Evolutionary conservation across 768 basidiomycete species (phyloP).

Genomic region (Coprinopsis cinerea): DNA sequence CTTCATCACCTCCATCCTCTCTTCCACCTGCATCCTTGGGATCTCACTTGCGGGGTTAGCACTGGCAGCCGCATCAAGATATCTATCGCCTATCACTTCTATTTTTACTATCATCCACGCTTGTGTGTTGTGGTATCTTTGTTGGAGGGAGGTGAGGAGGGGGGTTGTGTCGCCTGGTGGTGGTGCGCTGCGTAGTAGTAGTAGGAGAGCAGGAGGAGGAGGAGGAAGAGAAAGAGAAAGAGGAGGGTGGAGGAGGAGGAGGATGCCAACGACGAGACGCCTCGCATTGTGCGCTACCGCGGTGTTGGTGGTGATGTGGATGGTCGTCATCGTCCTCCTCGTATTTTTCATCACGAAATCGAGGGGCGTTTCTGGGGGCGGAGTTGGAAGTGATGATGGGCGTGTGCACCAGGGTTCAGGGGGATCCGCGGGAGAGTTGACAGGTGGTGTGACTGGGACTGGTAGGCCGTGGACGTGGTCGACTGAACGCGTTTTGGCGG

Average conservation of each 20-base stretch:
- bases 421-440: no score
- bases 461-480: no score
- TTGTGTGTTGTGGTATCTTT: neutral
- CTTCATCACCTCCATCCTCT: conserved; percentile 7
- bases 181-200: no score
- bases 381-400: neutral
- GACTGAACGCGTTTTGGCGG: neutral
- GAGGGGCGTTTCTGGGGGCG: neutral
- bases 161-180: neutral
- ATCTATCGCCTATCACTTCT: conserved; percentile 1
- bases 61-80: neutral
- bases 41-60: conserved; percentile 6
- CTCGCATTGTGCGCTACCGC: neutral
- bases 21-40: conserved; percentile 1
- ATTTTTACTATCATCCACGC: conserved; percentile 8
- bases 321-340: conserved; percentile 4
- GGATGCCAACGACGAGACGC: conserved; percentile 2
- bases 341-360: conserved; percentile 1
- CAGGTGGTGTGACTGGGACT: neutral
- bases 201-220: no score
- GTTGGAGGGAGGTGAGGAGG: neutral
- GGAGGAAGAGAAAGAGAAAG: no score
- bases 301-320: conserved; percentile 6
- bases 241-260: neutral
- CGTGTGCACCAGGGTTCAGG: no score